Evolutionary conservation across 768 basidiomycete genomes (phyloP).

Genomic region (Pholiota molesta): DNA sequence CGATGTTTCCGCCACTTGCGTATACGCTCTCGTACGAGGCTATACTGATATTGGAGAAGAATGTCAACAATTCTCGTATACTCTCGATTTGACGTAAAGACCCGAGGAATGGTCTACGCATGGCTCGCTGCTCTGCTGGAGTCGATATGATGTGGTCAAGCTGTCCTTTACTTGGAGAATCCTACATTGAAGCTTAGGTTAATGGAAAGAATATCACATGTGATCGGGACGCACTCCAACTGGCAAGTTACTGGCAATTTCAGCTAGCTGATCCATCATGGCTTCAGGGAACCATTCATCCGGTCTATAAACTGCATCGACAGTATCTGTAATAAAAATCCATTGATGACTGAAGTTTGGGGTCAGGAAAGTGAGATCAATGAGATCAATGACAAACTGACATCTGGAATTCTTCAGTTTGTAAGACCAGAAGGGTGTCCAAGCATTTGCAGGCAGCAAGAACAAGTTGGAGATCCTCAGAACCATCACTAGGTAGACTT

Average conservation of each 20-base stretch:
- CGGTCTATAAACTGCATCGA: conserved; percentile 90
- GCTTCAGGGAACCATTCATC: conserved; percentile 84
- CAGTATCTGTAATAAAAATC: conserved; percentile 98
- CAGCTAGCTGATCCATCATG: conserved; percentile 89
- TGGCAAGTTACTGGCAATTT: conserved; percentile 75
- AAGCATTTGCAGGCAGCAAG: conserved; percentile 93
- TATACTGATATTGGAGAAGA: conserved; percentile 90
- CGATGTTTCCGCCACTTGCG: conserved; percentile 75
- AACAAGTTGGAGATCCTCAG: conserved; percentile 82
- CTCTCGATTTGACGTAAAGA: conserved; percentile 77
- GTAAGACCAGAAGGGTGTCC: conserved; percentile 88
- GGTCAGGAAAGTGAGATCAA: conserved; percentile 10
- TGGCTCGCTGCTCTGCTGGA: conserved; percentile 42
- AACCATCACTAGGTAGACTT: conserved; percentile 73
- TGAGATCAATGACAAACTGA: conserved; percentile 33
- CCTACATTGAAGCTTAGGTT: conserved; percentile 23
- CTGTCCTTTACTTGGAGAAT: conserved; percentile 27
- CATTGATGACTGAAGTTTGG: conserved; percentile 77
- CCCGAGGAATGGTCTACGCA: conserved; percentile 77
- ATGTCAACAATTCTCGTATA: conserved; percentile 83
- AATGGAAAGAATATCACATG: not conserved
- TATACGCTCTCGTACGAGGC: conserved; percentile 91
- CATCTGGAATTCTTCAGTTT: conserved; percentile 99
- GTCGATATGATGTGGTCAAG: conserved; percentile 28
- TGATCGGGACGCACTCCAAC: conserved; percentile 31